Evolutionary conservation across 768 basidiomycete genomes (phyloP).

Genomic region (Mycena belliarum): DNA sequence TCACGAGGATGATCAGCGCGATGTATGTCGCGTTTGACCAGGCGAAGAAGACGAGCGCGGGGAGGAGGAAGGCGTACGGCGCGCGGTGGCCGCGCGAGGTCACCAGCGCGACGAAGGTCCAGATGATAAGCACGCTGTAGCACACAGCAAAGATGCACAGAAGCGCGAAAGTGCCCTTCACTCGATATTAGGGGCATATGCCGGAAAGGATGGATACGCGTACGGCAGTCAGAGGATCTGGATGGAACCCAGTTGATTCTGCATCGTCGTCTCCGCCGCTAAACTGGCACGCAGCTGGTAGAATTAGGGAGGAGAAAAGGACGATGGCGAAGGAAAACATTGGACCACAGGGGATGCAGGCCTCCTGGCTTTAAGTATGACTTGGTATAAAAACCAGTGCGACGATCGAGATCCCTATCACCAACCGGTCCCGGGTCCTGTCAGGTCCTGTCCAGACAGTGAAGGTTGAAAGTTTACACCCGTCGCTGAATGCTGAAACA

Average conservation of each 20-base stretch:
- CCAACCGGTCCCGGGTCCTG: no score
- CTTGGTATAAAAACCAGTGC: not conserved
- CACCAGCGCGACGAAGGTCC: constrained; percentile 13
- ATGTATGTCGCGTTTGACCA: constrained; percentile 17
- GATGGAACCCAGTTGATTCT: constrained; percentile 7
- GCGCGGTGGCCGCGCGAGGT: constrained; percentile 11
- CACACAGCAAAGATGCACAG: constrained; percentile 13
- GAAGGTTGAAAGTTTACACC: no score
- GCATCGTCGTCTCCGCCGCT: not conserved
- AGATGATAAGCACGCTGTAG: constrained; percentile 2
- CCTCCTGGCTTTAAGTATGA: not conserved
- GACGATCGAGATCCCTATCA: constrained; percentile 1
- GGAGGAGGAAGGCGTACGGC: constrained; percentile 16
- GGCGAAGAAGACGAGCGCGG: constrained; percentile 11
- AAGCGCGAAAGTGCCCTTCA: constrained; percentile 13
- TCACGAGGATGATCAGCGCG: constrained; percentile 6
- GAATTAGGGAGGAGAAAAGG: constrained; percentile 9
- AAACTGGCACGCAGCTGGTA: constrained; percentile 14
- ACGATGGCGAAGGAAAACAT: constrained; percentile 3
- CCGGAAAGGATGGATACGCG: not conserved
- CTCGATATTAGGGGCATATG: not conserved
- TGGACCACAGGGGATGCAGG: not conserved
- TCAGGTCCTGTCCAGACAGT: no score
- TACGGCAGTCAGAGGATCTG: constrained; percentile 13
- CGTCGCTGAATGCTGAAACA: no score